Base-by-base conservation (phyloP, 1,284 basidiomycete species). In the Grifola frondosa region DNA sequence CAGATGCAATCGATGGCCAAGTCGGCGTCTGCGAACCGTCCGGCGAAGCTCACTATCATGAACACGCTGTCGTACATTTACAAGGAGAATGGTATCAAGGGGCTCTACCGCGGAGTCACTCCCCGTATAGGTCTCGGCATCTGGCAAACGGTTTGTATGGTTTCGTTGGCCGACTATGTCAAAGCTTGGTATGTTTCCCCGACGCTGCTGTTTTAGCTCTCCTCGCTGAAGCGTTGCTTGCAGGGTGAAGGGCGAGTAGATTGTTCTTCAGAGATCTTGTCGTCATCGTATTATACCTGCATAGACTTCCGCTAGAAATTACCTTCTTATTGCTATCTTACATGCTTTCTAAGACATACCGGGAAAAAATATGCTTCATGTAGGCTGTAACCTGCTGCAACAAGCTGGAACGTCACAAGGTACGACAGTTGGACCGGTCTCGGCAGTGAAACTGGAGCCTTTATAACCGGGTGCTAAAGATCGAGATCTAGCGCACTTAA, bases 1-100 rank as follows among this genome's bases (percentile, higher is more conserved):
- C n/a, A 92, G 89, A 99, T 99, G 97, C 97, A 99, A 82, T 96
- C 92, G 34, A 97, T 98, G 85, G 83, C 91, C 28, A 98, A 98
- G 60, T 74, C 75, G 25, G 80, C 84, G 41, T 77, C 73, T 29
- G 77, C 75, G 53, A 91, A 91, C 62, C 83, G 92, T 37, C 93
- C 93, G 3, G 83, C 77, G 32, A 98, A 98, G 68, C 76, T 91
- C 41, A 98, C 94, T 6, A 93, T 99, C 48, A 52, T 90, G 53
- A 96, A 90, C 73, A 99, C 96, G 1, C 72, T 97, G 42, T 71
- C 68, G 16, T 97, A 92, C 73, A 91, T 98, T 63, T 98, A 98
- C 82, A 86, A 81, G 64, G 92, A 96, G 69, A 98, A 95, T 66
- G 97, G 97, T 46, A 75, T 99, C 64, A 94, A 90, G 70, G 97